These are phyloP conservation scores for Bonia amplexicaulis DNA, from an alignment of 176 grass and related monocot species.

Conservation along the genomic window DNA sequence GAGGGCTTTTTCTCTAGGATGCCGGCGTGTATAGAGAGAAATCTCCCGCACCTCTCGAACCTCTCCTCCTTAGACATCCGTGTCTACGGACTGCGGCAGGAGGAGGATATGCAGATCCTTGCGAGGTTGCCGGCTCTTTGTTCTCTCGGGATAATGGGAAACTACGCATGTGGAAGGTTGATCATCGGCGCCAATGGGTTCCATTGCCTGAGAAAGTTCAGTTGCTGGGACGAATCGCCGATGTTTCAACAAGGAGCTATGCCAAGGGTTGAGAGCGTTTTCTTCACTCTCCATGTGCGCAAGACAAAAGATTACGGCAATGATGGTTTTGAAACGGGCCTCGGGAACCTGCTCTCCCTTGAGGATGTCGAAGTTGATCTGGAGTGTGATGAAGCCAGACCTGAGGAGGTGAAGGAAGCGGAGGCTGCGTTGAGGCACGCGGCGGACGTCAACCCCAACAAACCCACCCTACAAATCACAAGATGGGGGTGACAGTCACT, in stretches of 20 bases:
- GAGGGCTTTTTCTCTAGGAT: rapidly evolving
- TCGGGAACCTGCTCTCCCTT: background rate
- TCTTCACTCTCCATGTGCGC: background rate
- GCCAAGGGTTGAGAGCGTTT: background rate
- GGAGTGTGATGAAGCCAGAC: no score
- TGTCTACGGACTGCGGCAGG: background rate
- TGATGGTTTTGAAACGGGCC: background rate
- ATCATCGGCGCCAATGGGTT: background rate
- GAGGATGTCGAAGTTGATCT: background rate
- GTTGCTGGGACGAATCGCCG: rapidly evolving
- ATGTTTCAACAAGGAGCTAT: no score
- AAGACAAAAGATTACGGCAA: background rate
- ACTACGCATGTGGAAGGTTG: background rate
- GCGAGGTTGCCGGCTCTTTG: background rate
- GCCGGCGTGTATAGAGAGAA: background rate
- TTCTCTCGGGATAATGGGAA: background rate
- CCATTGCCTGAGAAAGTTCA: background rate
- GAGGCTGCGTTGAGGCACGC: no score
- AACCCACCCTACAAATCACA: no score
- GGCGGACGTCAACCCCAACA: no score
- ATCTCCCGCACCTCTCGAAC: background rate
- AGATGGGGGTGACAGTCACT: no score
- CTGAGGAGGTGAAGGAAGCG: no score
- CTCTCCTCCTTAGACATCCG: background rate
- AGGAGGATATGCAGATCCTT: background rate